These are phyloP conservation scores for Cryptomeria japonica DNA, from an alignment of 75 land plant genomes.

Conservation along the genomic window DNA sequence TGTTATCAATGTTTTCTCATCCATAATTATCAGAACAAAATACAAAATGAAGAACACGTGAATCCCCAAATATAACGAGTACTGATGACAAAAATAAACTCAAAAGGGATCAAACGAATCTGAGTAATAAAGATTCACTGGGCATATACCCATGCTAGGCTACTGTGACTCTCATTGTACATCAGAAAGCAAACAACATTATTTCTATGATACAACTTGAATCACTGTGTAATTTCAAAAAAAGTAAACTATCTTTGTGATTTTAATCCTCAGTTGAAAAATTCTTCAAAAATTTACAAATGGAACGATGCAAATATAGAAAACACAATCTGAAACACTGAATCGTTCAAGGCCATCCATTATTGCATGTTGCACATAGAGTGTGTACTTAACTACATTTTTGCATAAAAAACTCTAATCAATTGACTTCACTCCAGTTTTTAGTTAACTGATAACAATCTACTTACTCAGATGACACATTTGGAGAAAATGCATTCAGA, in stretches of 20 bases:
- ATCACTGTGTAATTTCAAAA: neutral
- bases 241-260: neutral
- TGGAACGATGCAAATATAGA: neutral
- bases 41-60: neutral
- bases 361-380: neutral
- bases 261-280: neutral
- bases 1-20: neutral
- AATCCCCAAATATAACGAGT: neutral
- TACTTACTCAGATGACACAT: neutral
- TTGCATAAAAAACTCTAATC: neutral
- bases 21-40: neutral
- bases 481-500: neutral
- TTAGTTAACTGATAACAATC: neutral
- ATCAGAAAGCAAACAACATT: neutral
- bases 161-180: neutral
- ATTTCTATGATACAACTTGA: neutral
- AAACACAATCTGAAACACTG: neutral
- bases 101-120: neutral
- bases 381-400: neutral
- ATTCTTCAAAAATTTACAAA: neutral
- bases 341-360: neutral
- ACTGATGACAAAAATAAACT: neutral
- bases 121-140: neutral
- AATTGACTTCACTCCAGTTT: neutral
- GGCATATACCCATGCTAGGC: neutral